Conservation (phyloP, 164 flowering plant genomes). For the Berberis vulgaris region DNA sequence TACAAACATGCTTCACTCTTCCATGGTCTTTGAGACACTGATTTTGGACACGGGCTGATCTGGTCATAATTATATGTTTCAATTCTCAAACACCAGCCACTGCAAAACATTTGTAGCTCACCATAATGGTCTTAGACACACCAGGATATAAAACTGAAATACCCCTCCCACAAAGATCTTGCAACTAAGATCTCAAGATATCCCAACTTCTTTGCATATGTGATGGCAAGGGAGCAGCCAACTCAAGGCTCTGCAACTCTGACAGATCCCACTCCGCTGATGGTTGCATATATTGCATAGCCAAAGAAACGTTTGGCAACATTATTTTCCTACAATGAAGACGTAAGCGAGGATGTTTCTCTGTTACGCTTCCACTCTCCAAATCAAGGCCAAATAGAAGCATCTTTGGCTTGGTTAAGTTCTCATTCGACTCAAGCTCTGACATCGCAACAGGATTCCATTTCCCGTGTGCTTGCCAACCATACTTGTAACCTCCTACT, state of each 20-base stretch:
- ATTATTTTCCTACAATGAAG: constrained; percentile 77
- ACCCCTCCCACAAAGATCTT: background rate
- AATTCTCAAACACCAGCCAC: too few species aligned
- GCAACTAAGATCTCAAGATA: constrained; percentile 27
- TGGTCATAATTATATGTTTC: too few species aligned
- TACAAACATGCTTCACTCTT: too few species aligned
- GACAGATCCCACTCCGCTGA: constrained; percentile 35
- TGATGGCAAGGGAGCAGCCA: constrained; percentile 67
- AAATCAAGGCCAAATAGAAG: constrained; percentile 44
- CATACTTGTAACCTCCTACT: constrained; percentile 94
- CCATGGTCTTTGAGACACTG: too few species aligned
- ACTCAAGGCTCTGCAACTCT: constrained; percentile 32
- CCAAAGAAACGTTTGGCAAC: constrained; percentile 56
- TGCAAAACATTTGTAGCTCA: too few species aligned
- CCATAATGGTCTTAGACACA: background rate
- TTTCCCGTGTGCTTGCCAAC: constrained; percentile 77
- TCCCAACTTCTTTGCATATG: constrained; percentile 95
- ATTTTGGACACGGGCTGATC: too few species aligned
- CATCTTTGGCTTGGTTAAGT: constrained; percentile 12
- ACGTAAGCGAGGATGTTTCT: constrained; percentile 59
- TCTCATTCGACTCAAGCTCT: constrained; percentile 14
- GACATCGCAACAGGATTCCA: constrained; percentile 29
- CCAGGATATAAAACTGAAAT: background rate
- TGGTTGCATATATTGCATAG: constrained; percentile 29
- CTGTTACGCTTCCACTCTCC: constrained; percentile 54